Conservation (phyloP, 345 rosid species). For the Luvunga scandens region DNA sequence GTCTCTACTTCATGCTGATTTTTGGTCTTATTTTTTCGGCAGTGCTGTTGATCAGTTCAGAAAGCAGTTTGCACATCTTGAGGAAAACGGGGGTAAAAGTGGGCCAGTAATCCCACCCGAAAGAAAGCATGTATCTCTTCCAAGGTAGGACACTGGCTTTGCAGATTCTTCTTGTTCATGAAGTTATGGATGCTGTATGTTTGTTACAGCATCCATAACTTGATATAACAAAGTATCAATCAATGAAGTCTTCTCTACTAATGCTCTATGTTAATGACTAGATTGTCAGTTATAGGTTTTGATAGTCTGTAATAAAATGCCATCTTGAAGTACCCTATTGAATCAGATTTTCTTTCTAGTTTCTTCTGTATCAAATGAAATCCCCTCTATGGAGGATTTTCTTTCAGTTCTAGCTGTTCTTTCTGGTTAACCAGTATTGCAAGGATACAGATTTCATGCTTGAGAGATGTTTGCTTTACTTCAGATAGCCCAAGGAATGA, state of each 20-base stretch:
- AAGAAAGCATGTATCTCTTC: constrained; percentile 89
- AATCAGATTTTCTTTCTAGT: background rate
- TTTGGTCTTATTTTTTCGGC: constrained; percentile 20
- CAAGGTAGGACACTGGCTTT: constrained; percentile 48
- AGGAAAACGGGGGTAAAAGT: constrained; percentile 75
- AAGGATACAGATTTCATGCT: background rate
- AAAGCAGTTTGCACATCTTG: constrained; percentile 90
- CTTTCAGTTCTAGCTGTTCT: background rate
- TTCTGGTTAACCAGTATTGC: background rate
- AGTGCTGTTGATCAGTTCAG: constrained; percentile 93
- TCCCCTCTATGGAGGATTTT: background rate
- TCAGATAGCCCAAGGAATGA: background rate
- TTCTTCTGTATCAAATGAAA: background rate
- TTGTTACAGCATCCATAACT: background rate
- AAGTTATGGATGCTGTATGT: too few species aligned
- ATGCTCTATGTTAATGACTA: background rate
- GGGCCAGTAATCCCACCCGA: constrained; percentile 66
- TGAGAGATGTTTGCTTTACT: background rate
- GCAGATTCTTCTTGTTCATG: background rate
- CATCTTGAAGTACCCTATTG: background rate
- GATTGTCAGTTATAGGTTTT: background rate
- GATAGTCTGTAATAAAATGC: background rate
- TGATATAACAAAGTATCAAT: background rate
- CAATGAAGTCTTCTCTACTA: background rate
- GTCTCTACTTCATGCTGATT: constrained; percentile 11